phyloP scores from a whole-genome alignment of 2,329 filamentous ascomycete species.

The Calonectria naviculata region DNA sequence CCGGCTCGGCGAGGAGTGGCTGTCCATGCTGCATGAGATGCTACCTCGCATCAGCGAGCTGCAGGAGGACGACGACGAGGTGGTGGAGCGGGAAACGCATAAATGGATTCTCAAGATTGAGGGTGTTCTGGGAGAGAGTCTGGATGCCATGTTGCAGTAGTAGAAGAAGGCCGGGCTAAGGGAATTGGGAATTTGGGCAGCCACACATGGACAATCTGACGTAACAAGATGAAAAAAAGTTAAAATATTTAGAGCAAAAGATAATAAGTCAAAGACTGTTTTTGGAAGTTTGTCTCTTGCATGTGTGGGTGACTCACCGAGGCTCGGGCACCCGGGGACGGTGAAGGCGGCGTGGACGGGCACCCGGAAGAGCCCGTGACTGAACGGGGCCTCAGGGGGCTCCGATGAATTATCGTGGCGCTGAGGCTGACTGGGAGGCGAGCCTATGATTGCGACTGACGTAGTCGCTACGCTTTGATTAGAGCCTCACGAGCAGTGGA shows the following conservation, averaged over 20 bases:
- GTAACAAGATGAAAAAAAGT: not conserved
- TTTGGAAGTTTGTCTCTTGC: not conserved
- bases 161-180: slow-evolving; percentile 64
- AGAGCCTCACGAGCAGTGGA: not conserved
- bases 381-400: not conserved
- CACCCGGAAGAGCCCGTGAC: slow-evolving; percentile 30
- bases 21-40: slow-evolving; percentile 93
- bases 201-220: slow-evolving; percentile 7
- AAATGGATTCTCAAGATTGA: slow-evolving; percentile 94
- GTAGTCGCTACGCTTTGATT: not conserved
- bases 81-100: slow-evolving; percentile 89
- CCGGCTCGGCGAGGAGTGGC: slow-evolving; percentile 90
- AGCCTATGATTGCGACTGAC: not conserved
- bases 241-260: not conserved
- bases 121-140: slow-evolving; percentile 85
- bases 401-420: slow-evolving; percentile 42
- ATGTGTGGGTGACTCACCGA: slow-evolving; percentile 16
- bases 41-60: slow-evolving; percentile 94
- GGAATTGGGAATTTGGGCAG: slow-evolving; percentile 10
- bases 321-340: slow-evolving; percentile 30
- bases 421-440: slow-evolving; percentile 21
- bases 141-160: slow-evolving; percentile 93
- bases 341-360: slow-evolving; percentile 14
- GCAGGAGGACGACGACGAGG: slow-evolving; percentile 96
- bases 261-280: not conserved